Evolutionary conservation across 768 basidiomycete genomes (phyloP).

Genomic region (Suillus ampliporus): DNA sequence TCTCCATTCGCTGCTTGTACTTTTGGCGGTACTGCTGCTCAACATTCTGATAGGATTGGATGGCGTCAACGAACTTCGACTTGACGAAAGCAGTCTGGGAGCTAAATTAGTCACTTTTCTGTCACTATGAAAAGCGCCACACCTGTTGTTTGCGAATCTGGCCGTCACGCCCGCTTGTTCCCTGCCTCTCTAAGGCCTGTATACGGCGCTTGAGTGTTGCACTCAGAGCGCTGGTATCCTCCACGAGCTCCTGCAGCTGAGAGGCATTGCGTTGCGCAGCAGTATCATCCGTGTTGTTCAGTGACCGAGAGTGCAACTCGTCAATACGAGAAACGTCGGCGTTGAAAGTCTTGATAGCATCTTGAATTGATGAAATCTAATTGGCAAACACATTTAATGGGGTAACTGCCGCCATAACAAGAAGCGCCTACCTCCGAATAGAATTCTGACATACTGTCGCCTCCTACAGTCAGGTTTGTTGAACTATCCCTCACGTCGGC

Average conservation of each 20-base stretch:
- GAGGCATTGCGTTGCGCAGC: constrained; percentile 63
- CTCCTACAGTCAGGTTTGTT: constrained; percentile 49
- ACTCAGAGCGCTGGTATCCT: constrained; percentile 74
- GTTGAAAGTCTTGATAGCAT: constrained; percentile 68
- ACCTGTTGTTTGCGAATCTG: constrained; percentile 84
- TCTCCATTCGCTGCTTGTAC: constrained; percentile 82
- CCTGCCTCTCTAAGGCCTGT: constrained; percentile 71
- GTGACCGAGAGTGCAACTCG: constrained; percentile 74
- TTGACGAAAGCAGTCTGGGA: constrained; percentile 64
- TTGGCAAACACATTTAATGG: neutral
- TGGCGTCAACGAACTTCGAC: constrained; percentile 82
- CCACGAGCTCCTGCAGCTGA: constrained; percentile 71
- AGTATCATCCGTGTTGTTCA: constrained; percentile 78
- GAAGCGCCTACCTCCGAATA: constrained; percentile 68
- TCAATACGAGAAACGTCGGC: constrained; percentile 70
- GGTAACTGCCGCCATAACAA: neutral
- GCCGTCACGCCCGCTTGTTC: constrained; percentile 66
- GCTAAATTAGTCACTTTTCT: constrained; percentile 16
- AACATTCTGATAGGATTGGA: constrained; percentile 84
- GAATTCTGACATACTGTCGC: constrained; percentile 69
- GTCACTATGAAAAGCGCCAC: constrained; percentile 15
- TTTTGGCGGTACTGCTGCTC: constrained; percentile 80
- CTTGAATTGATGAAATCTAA: constrained; percentile 80
- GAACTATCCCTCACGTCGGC: constrained; percentile 66
- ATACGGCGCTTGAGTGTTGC: constrained; percentile 72